These are phyloP conservation scores for Exophiala xenobiotica DNA, from an alignment of 2,329 filamentous ascomycete genomes.

Conservation along the genomic window DNA sequence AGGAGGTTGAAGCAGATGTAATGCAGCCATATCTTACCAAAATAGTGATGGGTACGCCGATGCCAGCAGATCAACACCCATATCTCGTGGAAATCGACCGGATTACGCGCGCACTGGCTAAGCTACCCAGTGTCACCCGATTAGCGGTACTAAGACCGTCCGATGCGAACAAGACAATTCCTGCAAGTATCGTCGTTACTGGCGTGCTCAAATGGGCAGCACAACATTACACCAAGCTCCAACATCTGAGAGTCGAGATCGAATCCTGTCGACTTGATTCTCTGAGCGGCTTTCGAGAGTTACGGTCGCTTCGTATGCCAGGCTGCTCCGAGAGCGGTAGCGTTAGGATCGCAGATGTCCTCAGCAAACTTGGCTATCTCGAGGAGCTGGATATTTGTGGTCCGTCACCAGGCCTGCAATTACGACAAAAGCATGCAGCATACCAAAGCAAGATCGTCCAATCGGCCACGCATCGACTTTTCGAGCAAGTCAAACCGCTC, in stretches of 20 bases:
- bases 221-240: slow-evolving; percentile 9
- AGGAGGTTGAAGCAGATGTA: slow-evolving; percentile 10
- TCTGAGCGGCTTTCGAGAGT: slow-evolving; percentile 1
- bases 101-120: slow-evolving; percentile 13
- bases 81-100: slow-evolving; percentile 21
- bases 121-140: slow-evolving; percentile 9
- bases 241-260: slow-evolving; percentile 12
- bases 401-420: slow-evolving; percentile 11
- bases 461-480: slow-evolving; percentile 10
- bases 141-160: slow-evolving; percentile 6
- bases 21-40: slow-evolving; percentile 16
- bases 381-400: slow-evolving; percentile 12
- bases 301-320: slow-evolving; percentile 6
- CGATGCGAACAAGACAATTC: slow-evolving; percentile 3
- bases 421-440: slow-evolving; percentile 14
- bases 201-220: slow-evolving; percentile 9
- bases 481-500: slow-evolving; percentile 15
- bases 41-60: not conserved
- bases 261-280: slow-evolving; percentile 12
- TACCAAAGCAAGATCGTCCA: slow-evolving; percentile 14
- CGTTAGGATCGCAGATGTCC: slow-evolving; percentile 3
- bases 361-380: slow-evolving; percentile 10
- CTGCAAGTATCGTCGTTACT: slow-evolving; percentile 14
- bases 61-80: slow-evolving; percentile 10
- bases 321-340: slow-evolving; percentile 17